Conservation (phyloP, 257 asterid species). For the Solanum appendiculatum region DNA sequence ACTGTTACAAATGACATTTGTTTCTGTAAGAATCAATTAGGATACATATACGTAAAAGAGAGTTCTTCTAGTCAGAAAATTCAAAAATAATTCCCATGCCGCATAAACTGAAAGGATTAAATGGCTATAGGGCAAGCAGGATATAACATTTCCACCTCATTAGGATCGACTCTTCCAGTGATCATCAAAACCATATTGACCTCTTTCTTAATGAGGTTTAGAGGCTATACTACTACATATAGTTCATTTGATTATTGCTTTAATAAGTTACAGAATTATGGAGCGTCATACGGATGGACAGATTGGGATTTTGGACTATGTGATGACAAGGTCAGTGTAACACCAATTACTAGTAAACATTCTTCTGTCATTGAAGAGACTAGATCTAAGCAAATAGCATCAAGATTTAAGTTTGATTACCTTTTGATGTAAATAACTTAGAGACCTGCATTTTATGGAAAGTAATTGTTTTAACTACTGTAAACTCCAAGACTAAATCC, state of each 20-base stretch:
- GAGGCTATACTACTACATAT: background rate
- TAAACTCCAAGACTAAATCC: background rate
- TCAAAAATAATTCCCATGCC: background rate
- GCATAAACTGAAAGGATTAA: background rate
- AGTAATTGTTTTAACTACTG: background rate
- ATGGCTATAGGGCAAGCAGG: background rate
- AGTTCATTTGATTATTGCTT: background rate
- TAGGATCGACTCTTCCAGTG: background rate
- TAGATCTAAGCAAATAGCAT: background rate
- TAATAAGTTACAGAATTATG: background rate
- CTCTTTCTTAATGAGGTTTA: background rate
- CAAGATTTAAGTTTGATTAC: background rate
- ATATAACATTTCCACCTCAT: background rate
- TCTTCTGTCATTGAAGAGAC: background rate
- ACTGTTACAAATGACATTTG: constrained; percentile 52
- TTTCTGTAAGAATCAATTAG: constrained; percentile 31
- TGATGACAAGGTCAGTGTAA: background rate
- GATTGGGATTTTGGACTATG: background rate
- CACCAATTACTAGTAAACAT: background rate
- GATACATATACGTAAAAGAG: background rate
- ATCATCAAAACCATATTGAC: background rate
- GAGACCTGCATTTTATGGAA: background rate
- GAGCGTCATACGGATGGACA: background rate
- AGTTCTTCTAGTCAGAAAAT: background rate
- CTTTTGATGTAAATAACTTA: background rate